phyloP scores from a whole-genome alignment of 2,329 filamentous ascomycete species.

The Sporothrix euskadiensis region DNA sequence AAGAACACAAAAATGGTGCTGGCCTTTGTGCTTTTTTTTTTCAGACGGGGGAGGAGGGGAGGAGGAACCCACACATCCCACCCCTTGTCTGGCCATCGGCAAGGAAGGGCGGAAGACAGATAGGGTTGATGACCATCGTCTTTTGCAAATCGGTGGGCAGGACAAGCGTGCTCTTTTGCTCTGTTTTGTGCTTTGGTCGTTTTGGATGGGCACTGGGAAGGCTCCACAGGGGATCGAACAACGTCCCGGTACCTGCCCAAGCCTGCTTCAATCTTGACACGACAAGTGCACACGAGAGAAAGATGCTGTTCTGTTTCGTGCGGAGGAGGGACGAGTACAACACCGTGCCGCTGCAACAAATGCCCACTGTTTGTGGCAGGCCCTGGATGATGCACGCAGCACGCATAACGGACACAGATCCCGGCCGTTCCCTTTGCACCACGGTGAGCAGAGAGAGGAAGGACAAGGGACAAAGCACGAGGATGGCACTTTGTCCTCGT shows the following conservation, averaged over 20 bases:
- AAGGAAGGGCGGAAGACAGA: background rate
- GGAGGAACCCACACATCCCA: background rate
- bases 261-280: background rate
- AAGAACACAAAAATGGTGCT: background rate
- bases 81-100: conserved; percentile 2
- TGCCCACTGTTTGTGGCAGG: conserved; percentile 9
- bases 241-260: background rate
- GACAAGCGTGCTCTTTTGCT: conserved; percentile 1
- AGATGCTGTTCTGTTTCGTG: background rate
- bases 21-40: background rate
- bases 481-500: background rate
- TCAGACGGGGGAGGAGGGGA: background rate
- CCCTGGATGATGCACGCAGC: conserved; percentile 11
- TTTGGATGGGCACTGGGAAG: background rate
- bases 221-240: background rate
- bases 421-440: background rate
- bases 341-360: background rate
- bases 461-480: background rate
- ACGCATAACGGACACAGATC: conserved; percentile 17
- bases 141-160: conserved; percentile 24
- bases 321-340: background rate
- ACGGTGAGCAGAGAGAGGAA: background rate
- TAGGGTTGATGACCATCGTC: conserved; percentile 14
- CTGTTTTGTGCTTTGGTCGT: background rate
- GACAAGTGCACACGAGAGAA: background rate